A percentile compares a stretch with the other conserved stretches of the same genome.
Conservation (phyloP, 2,329 filamentous ascomycete species). For the Zymoseptoria pseudotritici region DNA sequence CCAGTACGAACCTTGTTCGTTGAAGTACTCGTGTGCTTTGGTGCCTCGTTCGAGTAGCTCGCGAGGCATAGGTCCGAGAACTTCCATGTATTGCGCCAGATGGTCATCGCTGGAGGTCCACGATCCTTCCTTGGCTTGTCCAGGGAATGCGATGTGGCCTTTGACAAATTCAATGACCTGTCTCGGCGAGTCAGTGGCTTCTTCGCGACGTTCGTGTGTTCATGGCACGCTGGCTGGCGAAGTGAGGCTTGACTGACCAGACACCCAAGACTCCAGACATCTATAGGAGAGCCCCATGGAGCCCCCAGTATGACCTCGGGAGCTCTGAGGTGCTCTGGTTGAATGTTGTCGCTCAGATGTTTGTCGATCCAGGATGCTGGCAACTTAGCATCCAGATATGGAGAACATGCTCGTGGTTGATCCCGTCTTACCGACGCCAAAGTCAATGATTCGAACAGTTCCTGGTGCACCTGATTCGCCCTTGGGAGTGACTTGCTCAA, state of each 20-base stretch:
- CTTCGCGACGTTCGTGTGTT: neutral
- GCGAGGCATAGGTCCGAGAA: slow-evolving; percentile 12
- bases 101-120: slow-evolving; percentile 14
- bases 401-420: neutral
- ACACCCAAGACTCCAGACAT: slow-evolving; percentile 25
- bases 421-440: neutral
- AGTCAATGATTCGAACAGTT: neutral
- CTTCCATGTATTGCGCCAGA: slow-evolving; percentile 14
- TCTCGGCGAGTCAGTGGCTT: neutral
- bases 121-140: slow-evolving; percentile 4
- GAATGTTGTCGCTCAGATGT: slow-evolving; percentile 13
- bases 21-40: slow-evolving; percentile 10
- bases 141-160: slow-evolving; percentile 14
- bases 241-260: slow-evolving; percentile 4
- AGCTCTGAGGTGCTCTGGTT: slow-evolving; percentile 23
- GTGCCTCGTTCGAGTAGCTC: slow-evolving; percentile 10
- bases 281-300: slow-evolving; percentile 20
- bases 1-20: slow-evolving; percentile 1
- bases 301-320: slow-evolving; percentile 24
- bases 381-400: neutral
- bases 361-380: neutral
- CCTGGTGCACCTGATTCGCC: neutral
- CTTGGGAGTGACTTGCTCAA: neutral
- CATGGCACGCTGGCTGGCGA: neutral
- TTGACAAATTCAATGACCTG: slow-evolving; percentile 17